phyloP scores from a whole-genome alignment of 2,329 filamentous ascomycete species.

The Metarhizium album region DNA sequence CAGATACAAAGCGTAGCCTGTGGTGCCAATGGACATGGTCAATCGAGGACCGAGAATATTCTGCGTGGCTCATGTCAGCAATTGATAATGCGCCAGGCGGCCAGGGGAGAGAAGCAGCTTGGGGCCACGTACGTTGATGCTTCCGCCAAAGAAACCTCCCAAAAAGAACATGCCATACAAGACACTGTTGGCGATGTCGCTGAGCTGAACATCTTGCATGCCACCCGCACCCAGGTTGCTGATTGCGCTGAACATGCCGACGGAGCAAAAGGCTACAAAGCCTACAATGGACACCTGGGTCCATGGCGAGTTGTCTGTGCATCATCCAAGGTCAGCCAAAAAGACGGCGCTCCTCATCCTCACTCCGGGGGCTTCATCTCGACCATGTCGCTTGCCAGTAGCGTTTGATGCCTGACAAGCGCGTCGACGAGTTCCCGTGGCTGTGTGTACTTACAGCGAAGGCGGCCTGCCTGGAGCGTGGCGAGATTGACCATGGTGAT shows the following conservation, averaged over 20 bases:
- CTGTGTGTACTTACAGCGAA: constrained; percentile 1
- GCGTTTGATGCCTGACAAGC: neutral
- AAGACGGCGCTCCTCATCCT: neutral
- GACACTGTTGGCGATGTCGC: constrained; percentile 38
- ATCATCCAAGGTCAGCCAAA: neutral
- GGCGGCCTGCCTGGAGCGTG: neutral
- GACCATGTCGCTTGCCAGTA: no score
- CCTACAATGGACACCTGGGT: constrained; percentile 12
- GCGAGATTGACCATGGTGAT: constrained; percentile 2
- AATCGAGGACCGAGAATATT: constrained; percentile 4
- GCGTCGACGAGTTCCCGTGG: neutral
- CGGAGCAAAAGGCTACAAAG: constrained; percentile 13
- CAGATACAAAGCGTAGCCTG: constrained; percentile 5
- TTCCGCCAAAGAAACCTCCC: constrained; percentile 6
- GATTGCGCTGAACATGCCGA: constrained; percentile 58
- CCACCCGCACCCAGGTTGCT: constrained; percentile 49
- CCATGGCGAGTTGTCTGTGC: constrained; percentile 7
- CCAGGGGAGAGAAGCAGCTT: neutral
- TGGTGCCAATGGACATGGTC: constrained; percentile 5
- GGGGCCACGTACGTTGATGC: constrained; percentile 3
- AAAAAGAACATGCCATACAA: constrained; percentile 5
- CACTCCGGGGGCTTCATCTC: no score
- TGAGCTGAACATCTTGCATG: constrained; percentile 5
- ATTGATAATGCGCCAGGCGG: neutral
- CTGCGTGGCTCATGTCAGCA: neutral